A percentile compares a stretch with the other conserved stretches of the same genome.
phyloP scores from a whole-genome alignment of 768 basidiomycete genomes.

The Xerocomus brunneocitrinus region DNA sequence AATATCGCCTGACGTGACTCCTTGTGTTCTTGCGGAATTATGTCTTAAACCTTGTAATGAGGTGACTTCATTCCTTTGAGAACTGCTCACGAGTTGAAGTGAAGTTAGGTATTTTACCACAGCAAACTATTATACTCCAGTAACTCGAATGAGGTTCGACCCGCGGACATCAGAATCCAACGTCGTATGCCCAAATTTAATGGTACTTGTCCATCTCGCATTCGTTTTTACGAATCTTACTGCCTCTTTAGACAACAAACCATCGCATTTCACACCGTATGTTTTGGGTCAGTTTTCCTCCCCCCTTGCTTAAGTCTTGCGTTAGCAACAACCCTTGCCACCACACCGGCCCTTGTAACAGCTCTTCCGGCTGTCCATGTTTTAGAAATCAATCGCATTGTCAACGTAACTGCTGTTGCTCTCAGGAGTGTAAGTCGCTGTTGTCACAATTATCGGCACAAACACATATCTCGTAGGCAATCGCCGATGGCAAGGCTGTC shows the following conservation, averaged over 20 bases:
- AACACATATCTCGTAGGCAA: slow-evolving; percentile 35
- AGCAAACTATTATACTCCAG: slow-evolving; percentile 7
- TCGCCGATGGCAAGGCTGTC: slow-evolving; percentile 55
- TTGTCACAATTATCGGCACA: neutral
- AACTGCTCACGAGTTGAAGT: slow-evolving; percentile 1
- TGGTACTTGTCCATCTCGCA: slow-evolving; percentile 12
- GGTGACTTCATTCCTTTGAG: slow-evolving; percentile 29
- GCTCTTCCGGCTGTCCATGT: slow-evolving; percentile 44
- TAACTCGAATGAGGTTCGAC: neutral
- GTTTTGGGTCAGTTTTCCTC: slow-evolving; percentile 3
- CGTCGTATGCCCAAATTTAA: slow-evolving; percentile 13
- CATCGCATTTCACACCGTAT: slow-evolving; percentile 22
- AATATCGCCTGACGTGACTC: slow-evolving; percentile 39
- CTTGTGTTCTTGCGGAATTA: slow-evolving; percentile 54
- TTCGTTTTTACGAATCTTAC: slow-evolving; percentile 5
- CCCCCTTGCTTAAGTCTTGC: neutral
- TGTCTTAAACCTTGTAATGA: slow-evolving; percentile 58
- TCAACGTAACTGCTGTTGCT: slow-evolving; percentile 51
- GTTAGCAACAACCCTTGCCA: slow-evolving; percentile 48
- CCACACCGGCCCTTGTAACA: slow-evolving; percentile 54
- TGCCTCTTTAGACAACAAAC: slow-evolving; percentile 14
- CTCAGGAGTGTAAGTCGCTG: slow-evolving; percentile 40
- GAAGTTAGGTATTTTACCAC: slow-evolving; percentile 23
- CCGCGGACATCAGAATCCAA: slow-evolving; percentile 4
- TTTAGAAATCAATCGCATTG: slow-evolving; percentile 49